phyloP scores from a whole-genome alignment of 306 rosid species.

The Cercis canadensis region DNA sequence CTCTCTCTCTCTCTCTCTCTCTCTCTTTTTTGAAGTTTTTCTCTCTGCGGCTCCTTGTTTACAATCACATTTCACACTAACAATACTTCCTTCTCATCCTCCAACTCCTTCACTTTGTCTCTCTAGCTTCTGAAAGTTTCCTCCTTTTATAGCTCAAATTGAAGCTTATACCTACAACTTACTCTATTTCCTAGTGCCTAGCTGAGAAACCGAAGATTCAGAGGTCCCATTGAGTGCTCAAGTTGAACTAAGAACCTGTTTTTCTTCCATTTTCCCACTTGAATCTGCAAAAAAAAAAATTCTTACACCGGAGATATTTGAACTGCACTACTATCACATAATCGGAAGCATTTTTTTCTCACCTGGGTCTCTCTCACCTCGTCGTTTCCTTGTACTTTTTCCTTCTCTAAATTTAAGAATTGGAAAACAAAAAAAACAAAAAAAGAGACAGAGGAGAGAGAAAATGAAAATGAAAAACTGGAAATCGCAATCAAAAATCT shows the following conservation, averaged over 20 bases:
- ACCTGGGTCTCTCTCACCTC: conserved; percentile 21
- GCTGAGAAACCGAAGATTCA: neutral
- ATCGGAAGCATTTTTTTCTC: conserved; percentile 12
- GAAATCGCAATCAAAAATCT: conserved; percentile 86
- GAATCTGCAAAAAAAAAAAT: no score
- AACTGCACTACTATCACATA: neutral
- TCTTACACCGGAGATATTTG: neutral
- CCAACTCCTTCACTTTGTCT: no score
- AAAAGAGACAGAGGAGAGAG: conserved; percentile 16
- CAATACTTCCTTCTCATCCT: neutral
- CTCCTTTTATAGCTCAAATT: neutral
- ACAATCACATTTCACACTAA: conserved; percentile 41
- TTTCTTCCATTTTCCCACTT: conserved; percentile 8
- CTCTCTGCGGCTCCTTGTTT: conserved; percentile 10
- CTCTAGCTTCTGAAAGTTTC: neutral
- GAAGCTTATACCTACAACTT: conserved; percentile 7
- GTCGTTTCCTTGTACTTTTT: neutral
- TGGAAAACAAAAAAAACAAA: neutral
- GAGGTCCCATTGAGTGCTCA: neutral
- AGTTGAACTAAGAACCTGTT: neutral
- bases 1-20: neutral
- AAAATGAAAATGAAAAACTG: conserved; percentile 30
- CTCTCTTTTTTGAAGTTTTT: neutral
- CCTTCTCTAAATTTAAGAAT: neutral
- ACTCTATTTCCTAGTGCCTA: neutral